Conservation (phyloP, 2,329 filamentous ascomycete genomes). For the Ophiostoma perfectum region DNA sequence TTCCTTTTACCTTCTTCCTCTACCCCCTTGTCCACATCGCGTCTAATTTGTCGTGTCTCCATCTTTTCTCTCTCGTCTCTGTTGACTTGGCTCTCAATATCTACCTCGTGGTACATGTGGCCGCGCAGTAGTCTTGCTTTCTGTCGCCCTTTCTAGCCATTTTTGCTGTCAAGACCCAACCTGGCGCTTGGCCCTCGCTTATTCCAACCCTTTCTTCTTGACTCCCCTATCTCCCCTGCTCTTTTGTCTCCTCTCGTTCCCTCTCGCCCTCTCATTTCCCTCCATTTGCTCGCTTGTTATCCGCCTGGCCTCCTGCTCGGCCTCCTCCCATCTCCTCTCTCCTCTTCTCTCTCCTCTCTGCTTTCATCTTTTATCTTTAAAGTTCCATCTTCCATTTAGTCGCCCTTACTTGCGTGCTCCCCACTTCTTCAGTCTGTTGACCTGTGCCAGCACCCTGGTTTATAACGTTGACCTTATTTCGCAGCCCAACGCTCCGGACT, state of each 20-base stretch:
- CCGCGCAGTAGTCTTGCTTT: background rate
- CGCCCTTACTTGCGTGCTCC: too few species aligned
- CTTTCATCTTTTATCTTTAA: background rate
- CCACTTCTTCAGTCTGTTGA: too few species aligned
- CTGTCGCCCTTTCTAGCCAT: background rate
- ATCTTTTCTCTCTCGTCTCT: slow-evolving; percentile 4
- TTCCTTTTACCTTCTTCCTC: background rate
- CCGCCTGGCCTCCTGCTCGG: too few species aligned
- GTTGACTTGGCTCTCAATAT: too few species aligned
- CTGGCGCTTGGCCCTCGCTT: slow-evolving; percentile 12
- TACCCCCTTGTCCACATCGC: background rate
- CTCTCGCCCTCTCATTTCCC: background rate
- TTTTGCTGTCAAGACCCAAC: background rate
- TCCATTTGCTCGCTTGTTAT: too few species aligned
- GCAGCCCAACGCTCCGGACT: background rate
- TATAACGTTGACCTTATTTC: background rate
- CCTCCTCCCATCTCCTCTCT: background rate
- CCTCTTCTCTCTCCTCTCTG: background rate
- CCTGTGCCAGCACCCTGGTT: too few species aligned
- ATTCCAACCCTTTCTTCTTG: background rate
- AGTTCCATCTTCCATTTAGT: too few species aligned
- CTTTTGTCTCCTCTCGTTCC: background rate
- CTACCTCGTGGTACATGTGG: background rate
- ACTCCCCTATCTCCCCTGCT: too few species aligned
- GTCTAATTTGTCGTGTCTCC: slow-evolving; percentile 4